These are phyloP conservation scores for Penicillium sp. DNA, from an alignment of 2,329 filamentous ascomycete species.

Conservation along the genomic window DNA sequence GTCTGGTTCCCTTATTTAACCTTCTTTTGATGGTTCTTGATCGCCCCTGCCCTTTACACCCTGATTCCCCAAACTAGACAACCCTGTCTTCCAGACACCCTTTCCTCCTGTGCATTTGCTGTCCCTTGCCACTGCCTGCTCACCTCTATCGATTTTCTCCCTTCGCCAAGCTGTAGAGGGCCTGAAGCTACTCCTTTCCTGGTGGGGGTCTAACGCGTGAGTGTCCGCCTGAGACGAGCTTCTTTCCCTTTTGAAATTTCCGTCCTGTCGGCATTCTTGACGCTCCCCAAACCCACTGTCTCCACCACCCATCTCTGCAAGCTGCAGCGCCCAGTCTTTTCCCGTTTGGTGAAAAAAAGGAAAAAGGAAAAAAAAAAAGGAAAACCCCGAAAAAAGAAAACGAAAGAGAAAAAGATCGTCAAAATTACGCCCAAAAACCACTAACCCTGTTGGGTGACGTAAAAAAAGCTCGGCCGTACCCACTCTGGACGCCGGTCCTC, in stretches of 20 bases:
- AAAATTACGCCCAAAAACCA: conserved; percentile 17
- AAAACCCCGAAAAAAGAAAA: conserved; percentile 8
- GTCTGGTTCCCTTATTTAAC: conserved; percentile 27
- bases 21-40: conserved; percentile 28
- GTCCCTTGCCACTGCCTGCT: background rate
- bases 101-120: conserved; percentile 5
- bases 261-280: conserved; percentile 25
- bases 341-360: conserved; percentile 15
- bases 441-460: conserved; percentile 27
- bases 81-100: conserved; percentile 7
- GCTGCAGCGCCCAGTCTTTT: conserved; percentile 12
- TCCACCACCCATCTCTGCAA: conserved; percentile 28
- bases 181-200: conserved; percentile 16
- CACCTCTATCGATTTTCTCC: background rate
- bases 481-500: conserved; percentile 11
- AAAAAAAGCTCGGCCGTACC: conserved; percentile 25
- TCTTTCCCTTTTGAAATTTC: too few relatives aligned
- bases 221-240: conserved; percentile 3
- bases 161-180: conserved; percentile 14
- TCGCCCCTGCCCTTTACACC: conserved; percentile 9
- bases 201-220: conserved; percentile 16
- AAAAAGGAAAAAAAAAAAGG: conserved; percentile 11
- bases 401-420: conserved; percentile 6
- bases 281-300: conserved; percentile 16
- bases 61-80: background rate